Conservation (phyloP, 73 alveolate genomes). For the Tetrahymena elliotti region DNA sequence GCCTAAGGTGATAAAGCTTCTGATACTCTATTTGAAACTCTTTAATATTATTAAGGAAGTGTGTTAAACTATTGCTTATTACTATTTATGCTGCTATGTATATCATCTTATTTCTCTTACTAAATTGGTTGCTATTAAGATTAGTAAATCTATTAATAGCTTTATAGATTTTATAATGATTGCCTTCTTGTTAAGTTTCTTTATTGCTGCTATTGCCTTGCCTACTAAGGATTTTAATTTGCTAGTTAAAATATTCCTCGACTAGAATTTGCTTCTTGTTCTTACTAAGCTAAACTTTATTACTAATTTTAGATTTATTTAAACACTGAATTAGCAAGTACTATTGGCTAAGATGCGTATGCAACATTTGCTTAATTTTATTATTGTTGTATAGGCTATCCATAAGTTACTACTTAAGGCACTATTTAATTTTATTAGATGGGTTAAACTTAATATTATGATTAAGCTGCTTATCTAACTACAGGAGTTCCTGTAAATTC, state of each 20-base stretch:
- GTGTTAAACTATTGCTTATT: neutral
- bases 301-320: neutral
- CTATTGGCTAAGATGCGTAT: neutral
- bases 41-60: neutral
- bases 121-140: neutral
- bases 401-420: neutral
- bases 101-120: neutral
- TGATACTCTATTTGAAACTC: neutral
- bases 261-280: neutral
- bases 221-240: neutral
- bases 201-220: neutral
- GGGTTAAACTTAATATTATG: neutral
- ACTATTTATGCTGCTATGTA: neutral
- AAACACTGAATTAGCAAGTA: neutral
- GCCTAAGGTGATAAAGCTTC: neutral
- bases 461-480: neutral
- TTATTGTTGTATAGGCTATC: neutral
- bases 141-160: neutral
- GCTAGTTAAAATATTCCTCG: neutral
- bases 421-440: neutral
- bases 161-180: neutral
- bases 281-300: neutral
- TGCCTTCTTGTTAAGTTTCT: neutral
- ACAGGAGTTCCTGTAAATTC: neutral
- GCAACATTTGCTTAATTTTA: neutral